These are phyloP conservation scores for Capsicum baccatum DNA, from an alignment of 257 asterid genomes.

Conservation along the genomic window DNA sequence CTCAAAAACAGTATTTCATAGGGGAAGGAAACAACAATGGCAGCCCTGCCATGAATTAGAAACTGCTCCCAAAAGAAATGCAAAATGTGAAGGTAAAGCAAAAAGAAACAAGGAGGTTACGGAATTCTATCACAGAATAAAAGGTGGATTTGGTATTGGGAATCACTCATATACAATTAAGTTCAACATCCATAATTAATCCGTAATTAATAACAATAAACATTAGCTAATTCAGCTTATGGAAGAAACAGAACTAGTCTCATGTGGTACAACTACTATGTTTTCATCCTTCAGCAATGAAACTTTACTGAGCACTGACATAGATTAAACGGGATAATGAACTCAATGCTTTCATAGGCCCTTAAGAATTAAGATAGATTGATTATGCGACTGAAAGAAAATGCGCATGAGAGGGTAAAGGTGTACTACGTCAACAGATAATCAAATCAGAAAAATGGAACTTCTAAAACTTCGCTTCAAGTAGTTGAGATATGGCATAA, in stretches of 20 bases:
- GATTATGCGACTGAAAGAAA: background rate
- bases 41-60: conserved; percentile 2
- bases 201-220: background rate
- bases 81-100: background rate
- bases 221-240: background rate
- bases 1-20: background rate
- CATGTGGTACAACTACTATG: background rate
- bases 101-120: conserved; percentile 3
- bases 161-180: background rate
- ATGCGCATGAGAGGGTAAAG: conserved; percentile 1
- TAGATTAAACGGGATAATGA: background rate
- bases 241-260: background rate
- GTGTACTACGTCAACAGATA: background rate
- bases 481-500: background rate
- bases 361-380: background rate
- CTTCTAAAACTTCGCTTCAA: background rate
- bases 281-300: conserved; percentile 19
- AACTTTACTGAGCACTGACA: background rate
- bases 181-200: conserved; percentile 21
- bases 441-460: background rate
- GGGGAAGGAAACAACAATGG: conserved; percentile 12
- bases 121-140: background rate
- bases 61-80: conserved; percentile 6
- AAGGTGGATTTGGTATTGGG: background rate
- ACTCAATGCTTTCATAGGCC: background rate